These are phyloP conservation scores for Zostera marina DNA, from an alignment of 116 monocot species.

Conservation along the genomic window DNA sequence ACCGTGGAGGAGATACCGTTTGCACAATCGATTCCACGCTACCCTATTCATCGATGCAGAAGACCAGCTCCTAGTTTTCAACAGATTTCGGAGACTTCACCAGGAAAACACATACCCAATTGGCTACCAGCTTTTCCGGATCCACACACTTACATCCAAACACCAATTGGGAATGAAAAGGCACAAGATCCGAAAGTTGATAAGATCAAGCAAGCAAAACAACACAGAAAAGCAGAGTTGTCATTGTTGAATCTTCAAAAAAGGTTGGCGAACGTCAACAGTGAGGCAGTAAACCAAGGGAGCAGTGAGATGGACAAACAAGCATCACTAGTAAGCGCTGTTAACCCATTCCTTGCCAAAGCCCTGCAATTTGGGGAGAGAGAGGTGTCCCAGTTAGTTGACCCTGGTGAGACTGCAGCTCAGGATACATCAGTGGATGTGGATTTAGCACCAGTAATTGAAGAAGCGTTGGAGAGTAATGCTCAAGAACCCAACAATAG, in stretches of 20 bases:
- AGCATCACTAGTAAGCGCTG: constrained; percentile 4
- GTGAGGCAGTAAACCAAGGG: constrained; percentile 7
- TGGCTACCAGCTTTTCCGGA: constrained; percentile 59
- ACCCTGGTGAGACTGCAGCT: constrained; percentile 7
- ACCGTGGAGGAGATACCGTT: constrained; percentile 37
- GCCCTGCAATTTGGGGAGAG: constrained; percentile 50
- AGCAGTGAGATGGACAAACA: constrained; percentile 41
- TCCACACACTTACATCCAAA: constrained; percentile 43
- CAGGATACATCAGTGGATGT: constrained; percentile 41
- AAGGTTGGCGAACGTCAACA: constrained; percentile 20
- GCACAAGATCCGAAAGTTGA: constrained; percentile 11
- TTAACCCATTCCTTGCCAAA: constrained; percentile 59
- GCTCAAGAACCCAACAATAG: constrained; percentile 11
- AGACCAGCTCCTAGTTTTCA: constrained; percentile 16
- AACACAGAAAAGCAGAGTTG: constrained; percentile 45
- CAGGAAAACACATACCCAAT: constrained; percentile 45
- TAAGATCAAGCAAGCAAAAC: constrained; percentile 36
- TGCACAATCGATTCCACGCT: constrained; percentile 28
- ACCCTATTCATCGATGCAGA: constrained; percentile 18
- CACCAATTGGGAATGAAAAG: constrained; percentile 29
- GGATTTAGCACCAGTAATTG: constrained; percentile 56
- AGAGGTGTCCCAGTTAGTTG: constrained; percentile 28
- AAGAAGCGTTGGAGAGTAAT: constrained; percentile 41
- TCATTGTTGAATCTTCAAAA: constrained; percentile 68
- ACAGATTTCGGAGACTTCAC: constrained; percentile 16